Evolutionary conservation across 2,329 filamentous ascomycete species (phyloP).

Genomic region (Blumeria hordei): DNA sequence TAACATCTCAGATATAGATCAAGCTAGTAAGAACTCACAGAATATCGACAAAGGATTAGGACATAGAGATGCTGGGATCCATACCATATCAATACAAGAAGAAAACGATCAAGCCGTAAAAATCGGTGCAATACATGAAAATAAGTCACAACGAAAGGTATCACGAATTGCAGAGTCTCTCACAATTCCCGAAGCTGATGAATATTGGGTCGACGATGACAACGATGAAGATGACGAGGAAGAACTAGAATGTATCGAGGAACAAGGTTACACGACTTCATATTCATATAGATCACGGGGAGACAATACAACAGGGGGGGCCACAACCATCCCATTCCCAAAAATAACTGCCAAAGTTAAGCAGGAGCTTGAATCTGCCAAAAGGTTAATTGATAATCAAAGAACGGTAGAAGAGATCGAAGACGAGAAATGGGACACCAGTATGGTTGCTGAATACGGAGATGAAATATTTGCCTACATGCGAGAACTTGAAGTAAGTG

Average conservation of each 20-base stretch:
- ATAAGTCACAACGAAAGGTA: no score
- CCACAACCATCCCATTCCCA: conserved; percentile 45
- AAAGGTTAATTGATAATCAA: conserved; percentile 11
- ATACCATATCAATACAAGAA: no score
- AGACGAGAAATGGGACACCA: conserved; percentile 79
- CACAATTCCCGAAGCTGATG: conserved; percentile 2
- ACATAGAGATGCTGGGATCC: no score
- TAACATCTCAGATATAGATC: no score
- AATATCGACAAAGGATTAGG: no score
- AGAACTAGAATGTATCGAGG: conserved; percentile 43
- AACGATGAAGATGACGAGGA: conserved; percentile 33
- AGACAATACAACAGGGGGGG: conserved; percentile 45
- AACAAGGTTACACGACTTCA: conserved; percentile 50
- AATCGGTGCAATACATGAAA: no score
- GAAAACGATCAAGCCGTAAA: no score
- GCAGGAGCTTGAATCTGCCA: conserved; percentile 45
- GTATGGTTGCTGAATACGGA: conserved; percentile 92
- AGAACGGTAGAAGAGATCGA: conserved; percentile 49
- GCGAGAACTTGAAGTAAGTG: conserved; percentile 55
- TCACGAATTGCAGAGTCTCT: not conserved
- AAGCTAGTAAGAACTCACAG: no score
- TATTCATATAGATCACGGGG: conserved; percentile 53
- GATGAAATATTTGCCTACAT: conserved; percentile 93
- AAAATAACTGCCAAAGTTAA: conserved; percentile 42
- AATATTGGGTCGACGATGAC: conserved; percentile 15